These are phyloP conservation scores for Globomyces pollinis-pini DNA, from an alignment of 192 early-diverging fungal genomes.

Conservation along the genomic window DNA sequence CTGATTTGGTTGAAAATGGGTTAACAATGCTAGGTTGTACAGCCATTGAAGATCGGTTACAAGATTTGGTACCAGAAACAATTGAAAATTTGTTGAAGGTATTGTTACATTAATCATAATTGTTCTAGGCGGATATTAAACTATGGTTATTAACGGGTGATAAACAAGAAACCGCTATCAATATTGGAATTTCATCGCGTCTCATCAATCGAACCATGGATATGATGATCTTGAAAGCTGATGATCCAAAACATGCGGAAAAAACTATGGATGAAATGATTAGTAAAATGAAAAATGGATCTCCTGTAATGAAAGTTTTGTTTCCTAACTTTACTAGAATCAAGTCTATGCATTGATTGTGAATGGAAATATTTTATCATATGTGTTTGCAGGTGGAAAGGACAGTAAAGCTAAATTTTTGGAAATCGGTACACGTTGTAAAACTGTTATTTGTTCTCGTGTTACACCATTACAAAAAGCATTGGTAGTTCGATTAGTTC, in stretches of 20 bases:
- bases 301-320: constrained; percentile 41
- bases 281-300: not conserved
- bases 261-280: constrained; percentile 25
- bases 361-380: constrained; percentile 81
- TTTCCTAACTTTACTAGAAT: too few relatives aligned
- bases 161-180: constrained; percentile 58
- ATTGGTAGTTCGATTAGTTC: constrained; percentile 42
- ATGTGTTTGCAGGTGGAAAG: constrained; percentile 43
- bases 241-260: constrained; percentile 15
- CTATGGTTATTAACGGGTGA: constrained; percentile 58
- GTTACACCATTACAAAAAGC: constrained; percentile 55
- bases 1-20: constrained; percentile 38
- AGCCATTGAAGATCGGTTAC: constrained; percentile 55
- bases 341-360: constrained; percentile 65
- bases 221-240: constrained; percentile 32
- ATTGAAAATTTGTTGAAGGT: constrained; percentile 43
- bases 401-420: constrained; percentile 31
- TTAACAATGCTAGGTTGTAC: constrained; percentile 43
- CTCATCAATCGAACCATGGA: constrained; percentile 46
- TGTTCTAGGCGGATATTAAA: constrained; percentile 34
- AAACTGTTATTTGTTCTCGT: constrained; percentile 50
- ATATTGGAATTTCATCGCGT: constrained; percentile 46
- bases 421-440: constrained; percentile 30
- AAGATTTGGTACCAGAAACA: constrained; percentile 53
- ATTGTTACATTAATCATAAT: too few relatives aligned